A percentile compares a stretch with the other conserved stretches of the same genome.
phyloP scores from a whole-genome alignment of 2,329 filamentous ascomycete species.

The Fusarium verrucosum region DNA sequence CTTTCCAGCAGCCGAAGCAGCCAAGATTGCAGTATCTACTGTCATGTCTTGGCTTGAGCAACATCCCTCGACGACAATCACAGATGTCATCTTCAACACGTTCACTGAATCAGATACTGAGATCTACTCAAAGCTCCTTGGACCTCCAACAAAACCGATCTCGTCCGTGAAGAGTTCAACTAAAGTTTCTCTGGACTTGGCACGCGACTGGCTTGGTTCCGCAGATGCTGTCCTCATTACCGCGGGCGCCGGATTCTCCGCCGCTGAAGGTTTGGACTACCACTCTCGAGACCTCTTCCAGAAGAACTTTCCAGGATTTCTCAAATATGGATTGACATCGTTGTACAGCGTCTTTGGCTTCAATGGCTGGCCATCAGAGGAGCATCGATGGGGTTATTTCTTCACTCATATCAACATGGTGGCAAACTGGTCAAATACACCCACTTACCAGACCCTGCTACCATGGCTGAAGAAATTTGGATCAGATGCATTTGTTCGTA shows the following conservation, averaged over 20 bases:
- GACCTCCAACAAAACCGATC: accelerated
- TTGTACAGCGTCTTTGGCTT: slow-evolving; percentile 39
- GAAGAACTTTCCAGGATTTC: slow-evolving; percentile 21
- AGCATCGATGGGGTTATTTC: slow-evolving; percentile 39
- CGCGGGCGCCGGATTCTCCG: slow-evolving; percentile 37
- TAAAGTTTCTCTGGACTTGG: not conserved
- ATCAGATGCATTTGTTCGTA: slow-evolving; percentile 29
- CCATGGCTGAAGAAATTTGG: slow-evolving; percentile 16
- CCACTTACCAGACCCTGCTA: slow-evolving; percentile 23
- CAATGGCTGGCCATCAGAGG: slow-evolving; percentile 30
- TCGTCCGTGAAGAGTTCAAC: accelerated
- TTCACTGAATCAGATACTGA: slow-evolving; percentile 30
- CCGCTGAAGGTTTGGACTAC: slow-evolving; percentile 37
- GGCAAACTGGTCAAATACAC: slow-evolving; percentile 25
- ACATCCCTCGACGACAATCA: slow-evolving; percentile 20
- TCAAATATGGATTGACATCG: slow-evolving; percentile 23
- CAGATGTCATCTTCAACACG: slow-evolving; percentile 36
- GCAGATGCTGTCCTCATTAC: slow-evolving; percentile 37
- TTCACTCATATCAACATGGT: slow-evolving; percentile 42
- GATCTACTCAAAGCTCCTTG: slow-evolving; percentile 20
- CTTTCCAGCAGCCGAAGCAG: slow-evolving; percentile 34
- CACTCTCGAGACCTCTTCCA: slow-evolving; percentile 28
- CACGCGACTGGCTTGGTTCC: slow-evolving; percentile 23
- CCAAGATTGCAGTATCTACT: slow-evolving; percentile 17
- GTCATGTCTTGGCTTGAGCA: slow-evolving; percentile 18